Base-by-base conservation (phyloP, 176 grass and related monocot species). In the Puya raimondii region DNA sequence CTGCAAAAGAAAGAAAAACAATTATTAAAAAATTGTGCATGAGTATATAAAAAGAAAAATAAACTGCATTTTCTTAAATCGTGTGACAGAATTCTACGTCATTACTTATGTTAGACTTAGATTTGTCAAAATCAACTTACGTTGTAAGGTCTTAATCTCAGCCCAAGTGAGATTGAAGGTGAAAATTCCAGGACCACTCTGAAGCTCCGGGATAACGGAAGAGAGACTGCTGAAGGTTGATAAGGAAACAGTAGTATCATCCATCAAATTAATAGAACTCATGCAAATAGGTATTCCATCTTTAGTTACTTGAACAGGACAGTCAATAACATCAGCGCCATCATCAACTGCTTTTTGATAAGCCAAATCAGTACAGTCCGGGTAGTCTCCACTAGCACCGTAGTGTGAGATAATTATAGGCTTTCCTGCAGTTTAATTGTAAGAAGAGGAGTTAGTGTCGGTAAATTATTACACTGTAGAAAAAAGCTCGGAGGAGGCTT, bases 371-470 rank as follows among this genome's bases (percentile, higher is more conserved):
- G 94, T 99, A 75, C 94, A 99, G 51, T 57, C 89, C 57, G 94
- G 89, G 70, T 91, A 99, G 71, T 93, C 89, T 42, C 94, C 94
- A 78, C 94, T 99, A 70, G 94, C 94, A 77, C 94, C 94, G 61
- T 93, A 82, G 67, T 99, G 77, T 11, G 94, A 88, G 77, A 99
- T 99, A 70, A 99, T 79, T 73, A 93, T 72, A 79, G 89, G 94
- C 16, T 80, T 82, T 67, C 68, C 89, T 92, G 74, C 17, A 80
- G 26, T 48, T 56, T 1, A 77, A 67, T 50, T 52, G 29, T 13
- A 10, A 72, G 23, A 71, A 58, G 26, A 74, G 3, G 21, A 61
- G 21, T 61, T 61, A 20, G n/a, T 7, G 0, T 18, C 56, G 7
- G 56, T 10, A 61, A 7, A 61, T 18, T 18, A 20, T 18, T 18